These are phyloP conservation scores for Kwoniella sp. DNA, from an alignment of 768 basidiomycete genomes.

Conservation along the genomic window DNA sequence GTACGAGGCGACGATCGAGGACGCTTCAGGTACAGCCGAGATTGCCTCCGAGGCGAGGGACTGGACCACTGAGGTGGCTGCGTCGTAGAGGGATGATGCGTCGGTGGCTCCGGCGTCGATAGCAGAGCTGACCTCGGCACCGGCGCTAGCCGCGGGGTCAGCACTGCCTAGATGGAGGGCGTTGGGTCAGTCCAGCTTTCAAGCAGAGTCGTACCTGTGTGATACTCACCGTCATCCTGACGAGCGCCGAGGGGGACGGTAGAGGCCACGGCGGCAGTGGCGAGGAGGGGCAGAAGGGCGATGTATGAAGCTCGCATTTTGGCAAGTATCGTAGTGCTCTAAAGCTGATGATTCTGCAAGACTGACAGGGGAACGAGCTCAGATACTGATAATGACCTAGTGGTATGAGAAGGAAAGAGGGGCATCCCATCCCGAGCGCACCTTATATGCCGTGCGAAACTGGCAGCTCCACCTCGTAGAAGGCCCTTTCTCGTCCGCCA, in stretches of 20 bases:
- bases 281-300: slow-evolving; percentile 8
- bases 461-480: no score
- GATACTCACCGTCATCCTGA: slow-evolving; percentile 2
- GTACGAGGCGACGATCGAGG: slow-evolving; percentile 8
- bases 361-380: neutral
- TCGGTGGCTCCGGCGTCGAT: slow-evolving; percentile 12
- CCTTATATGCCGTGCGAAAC: no score
- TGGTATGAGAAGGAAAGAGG: no score
- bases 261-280: slow-evolving; percentile 3
- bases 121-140: slow-evolving; percentile 10
- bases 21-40: neutral
- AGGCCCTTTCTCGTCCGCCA: no score
- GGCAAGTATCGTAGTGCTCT: neutral
- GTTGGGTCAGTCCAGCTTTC: neutral
- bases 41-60: slow-evolving; percentile 2
- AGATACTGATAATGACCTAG: neutral
- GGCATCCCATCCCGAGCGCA: no score
- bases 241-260: neutral
- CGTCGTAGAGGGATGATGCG: slow-evolving; percentile 9
- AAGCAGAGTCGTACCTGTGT: neutral
- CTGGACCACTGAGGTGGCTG: slow-evolving; percentile 9
- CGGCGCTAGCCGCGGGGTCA: neutral
- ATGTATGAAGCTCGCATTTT: slow-evolving; percentile 6
- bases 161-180: neutral
- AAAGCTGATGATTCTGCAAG: neutral